A percentile compares a stretch with the other conserved stretches of the same genome.
phyloP scores from a whole-genome alignment of 1,284 basidiomycete species.

The Hortiboletus rubellus region DNA sequence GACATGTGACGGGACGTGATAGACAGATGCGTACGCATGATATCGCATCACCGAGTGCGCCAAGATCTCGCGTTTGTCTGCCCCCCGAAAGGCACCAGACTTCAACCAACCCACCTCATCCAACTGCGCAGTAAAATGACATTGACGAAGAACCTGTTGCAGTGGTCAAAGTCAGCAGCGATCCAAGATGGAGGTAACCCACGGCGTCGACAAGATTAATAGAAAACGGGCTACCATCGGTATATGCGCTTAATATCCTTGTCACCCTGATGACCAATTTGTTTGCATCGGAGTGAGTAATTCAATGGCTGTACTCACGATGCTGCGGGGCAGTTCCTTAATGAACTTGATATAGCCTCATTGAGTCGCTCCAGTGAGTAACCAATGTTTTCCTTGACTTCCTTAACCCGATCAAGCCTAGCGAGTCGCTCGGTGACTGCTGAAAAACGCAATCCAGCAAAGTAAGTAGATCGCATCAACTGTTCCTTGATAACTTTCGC shows the following conservation, averaged over 20 bases:
- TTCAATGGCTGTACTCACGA: conserved; percentile 30
- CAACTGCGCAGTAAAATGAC: conserved; percentile 42
- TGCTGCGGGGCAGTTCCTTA: conserved; percentile 31
- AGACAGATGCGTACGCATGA: conserved; percentile 36
- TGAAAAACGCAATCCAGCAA: conserved; percentile 11
- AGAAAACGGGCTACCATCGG: conserved; percentile 39
- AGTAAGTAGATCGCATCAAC: conserved; percentile 25
- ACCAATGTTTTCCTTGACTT: conserved; percentile 29
- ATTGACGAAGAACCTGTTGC: conserved; percentile 43
- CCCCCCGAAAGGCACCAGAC: conserved; percentile 19
- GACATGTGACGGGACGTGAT: background rate
- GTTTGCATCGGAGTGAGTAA: background rate
- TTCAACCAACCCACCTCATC: conserved; percentile 33
- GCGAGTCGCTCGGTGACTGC: conserved; percentile 20
- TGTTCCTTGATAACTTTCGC: conserved; percentile 29
- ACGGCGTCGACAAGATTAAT: conserved; percentile 42
- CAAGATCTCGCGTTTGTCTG: conserved; percentile 30
- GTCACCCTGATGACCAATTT: conserved; percentile 13
- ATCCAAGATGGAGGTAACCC: conserved; percentile 3
- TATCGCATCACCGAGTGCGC: conserved; percentile 40
- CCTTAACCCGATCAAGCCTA: conserved; percentile 26
- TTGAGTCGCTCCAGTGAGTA: conserved; percentile 27
- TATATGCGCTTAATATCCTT: conserved; percentile 37
- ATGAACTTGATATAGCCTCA: conserved; percentile 18
- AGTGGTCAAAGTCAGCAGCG: background rate